Percentiles rank a stretch among this genome's conserved stretches.
phyloP scores from a whole-genome alignment of 768 basidiomycete genomes.

The Lepiota venenata region DNA sequence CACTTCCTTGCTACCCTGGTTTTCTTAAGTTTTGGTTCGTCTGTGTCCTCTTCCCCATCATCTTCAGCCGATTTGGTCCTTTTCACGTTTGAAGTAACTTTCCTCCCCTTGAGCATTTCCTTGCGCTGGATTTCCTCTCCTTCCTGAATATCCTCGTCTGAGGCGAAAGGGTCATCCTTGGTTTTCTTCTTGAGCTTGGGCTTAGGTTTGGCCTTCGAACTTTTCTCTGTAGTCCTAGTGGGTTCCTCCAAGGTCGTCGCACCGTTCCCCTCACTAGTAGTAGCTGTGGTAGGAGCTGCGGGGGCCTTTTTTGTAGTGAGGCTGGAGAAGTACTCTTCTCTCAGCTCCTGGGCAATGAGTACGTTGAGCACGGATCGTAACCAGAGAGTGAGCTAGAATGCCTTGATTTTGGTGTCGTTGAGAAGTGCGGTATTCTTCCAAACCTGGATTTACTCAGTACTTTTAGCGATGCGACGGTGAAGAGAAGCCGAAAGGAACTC shows the following conservation, averaged over 20 bases:
- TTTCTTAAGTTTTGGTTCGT: constrained; percentile 21
- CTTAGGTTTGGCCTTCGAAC: constrained; percentile 29
- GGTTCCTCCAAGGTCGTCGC: constrained; percentile 11
- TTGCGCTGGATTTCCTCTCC: constrained; percentile 9
- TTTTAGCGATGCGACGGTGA: neutral
- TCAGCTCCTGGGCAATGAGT: constrained; percentile 44
- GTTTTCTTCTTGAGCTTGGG: constrained; percentile 42
- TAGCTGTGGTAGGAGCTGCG: neutral
- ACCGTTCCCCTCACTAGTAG: constrained; percentile 2
- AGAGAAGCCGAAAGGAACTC: constrained; percentile 13
- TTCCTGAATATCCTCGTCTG: constrained; percentile 35
- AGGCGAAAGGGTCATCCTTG: constrained; percentile 57
- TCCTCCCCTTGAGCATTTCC: constrained; percentile 16
- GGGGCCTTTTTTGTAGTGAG: constrained; percentile 29
- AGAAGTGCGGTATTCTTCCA: constrained; percentile 67
- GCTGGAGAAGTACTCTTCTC: constrained; percentile 57
- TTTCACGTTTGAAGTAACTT: constrained; percentile 13
- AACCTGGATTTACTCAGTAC: constrained; percentile 34
- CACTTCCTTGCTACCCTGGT: constrained; percentile 1
- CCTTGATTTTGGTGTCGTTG: constrained; percentile 62
- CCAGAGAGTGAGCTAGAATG: constrained; percentile 17
- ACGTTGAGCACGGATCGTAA: neutral
- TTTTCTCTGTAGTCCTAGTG: constrained; percentile 15
- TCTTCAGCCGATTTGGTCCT: constrained; percentile 17
- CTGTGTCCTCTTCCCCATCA: constrained; percentile 27